These are phyloP conservation scores for Peronosclerospora sorghi DNA, from an alignment of 352 stramenopile species.

Conservation along the genomic window DNA sequence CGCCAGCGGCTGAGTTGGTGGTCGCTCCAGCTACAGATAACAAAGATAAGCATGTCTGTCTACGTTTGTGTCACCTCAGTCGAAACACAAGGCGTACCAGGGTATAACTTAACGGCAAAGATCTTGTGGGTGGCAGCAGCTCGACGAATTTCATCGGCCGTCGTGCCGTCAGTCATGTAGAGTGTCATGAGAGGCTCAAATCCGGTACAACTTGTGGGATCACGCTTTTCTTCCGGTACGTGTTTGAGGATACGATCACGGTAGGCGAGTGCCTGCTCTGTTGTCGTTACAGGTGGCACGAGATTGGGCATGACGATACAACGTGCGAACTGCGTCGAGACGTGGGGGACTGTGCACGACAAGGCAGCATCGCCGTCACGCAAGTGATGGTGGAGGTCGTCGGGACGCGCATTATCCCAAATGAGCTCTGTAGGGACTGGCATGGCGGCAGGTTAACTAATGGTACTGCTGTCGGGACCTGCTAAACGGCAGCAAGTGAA, in stretches of 20 bases:
- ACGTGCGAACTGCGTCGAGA: slow-evolving; percentile 72
- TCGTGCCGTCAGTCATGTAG: slow-evolving; percentile 98
- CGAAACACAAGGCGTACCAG: slow-evolving; percentile 31
- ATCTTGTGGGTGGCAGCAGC: slow-evolving; percentile 85
- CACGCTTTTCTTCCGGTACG: slow-evolving; percentile 47
- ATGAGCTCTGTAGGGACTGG: slow-evolving; percentile 19
- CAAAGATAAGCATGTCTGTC: neutral
- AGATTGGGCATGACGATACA: slow-evolving; percentile 99
- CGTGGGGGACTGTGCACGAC: slow-evolving; percentile 68
- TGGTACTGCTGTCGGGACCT: no score
- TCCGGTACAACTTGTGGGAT: slow-evolving; percentile 6
- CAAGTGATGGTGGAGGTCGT: slow-evolving; percentile 98
- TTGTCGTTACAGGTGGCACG: slow-evolving; percentile 93
- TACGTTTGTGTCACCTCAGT: no score
- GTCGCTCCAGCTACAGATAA: slow-evolving; percentile 87
- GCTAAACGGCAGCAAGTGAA: no score
- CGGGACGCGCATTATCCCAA: slow-evolving; percentile 45
- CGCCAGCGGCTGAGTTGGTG: slow-evolving; percentile 96
- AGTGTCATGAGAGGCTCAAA: slow-evolving; percentile 96
- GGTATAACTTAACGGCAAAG: slow-evolving; percentile 97
- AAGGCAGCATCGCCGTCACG: slow-evolving; percentile 85
- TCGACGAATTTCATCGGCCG: slow-evolving; percentile 90
- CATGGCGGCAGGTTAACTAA: no score
- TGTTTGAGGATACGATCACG: slow-evolving; percentile 88
- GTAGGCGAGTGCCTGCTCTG: slow-evolving; percentile 91